A percentile compares a stretch with the other conserved stretches of the same genome.
These are phyloP conservation scores for Monilinia laxa DNA, from an alignment of 2,329 filamentous ascomycete genomes.

Conservation along the genomic window DNA sequence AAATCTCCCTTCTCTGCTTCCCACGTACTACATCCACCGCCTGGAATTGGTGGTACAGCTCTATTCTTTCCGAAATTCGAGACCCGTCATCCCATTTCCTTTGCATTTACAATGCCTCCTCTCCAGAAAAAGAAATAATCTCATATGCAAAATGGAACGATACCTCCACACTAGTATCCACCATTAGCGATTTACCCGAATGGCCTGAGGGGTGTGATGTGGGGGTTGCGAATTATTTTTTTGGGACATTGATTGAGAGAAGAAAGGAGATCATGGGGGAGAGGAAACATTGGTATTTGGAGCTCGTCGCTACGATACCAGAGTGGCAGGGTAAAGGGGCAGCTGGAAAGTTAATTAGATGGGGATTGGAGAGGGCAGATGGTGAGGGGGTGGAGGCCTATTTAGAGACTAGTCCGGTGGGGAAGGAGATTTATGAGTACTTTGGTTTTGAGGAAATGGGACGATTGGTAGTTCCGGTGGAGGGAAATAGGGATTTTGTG, in stretches of 20 bases:
- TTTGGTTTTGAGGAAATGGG: slow-evolving; percentile 49
- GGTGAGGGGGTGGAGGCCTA: slow-evolving; percentile 46
- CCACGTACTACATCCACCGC: slow-evolving; percentile 35
- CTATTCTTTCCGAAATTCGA: slow-evolving; percentile 44
- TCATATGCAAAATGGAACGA: slow-evolving; percentile 52
- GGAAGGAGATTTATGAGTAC: slow-evolving; percentile 49
- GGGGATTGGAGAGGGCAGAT: slow-evolving; percentile 50
- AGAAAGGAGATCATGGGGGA: slow-evolving; percentile 44
- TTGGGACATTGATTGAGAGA: slow-evolving; percentile 42
- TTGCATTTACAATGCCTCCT: slow-evolving; percentile 43
- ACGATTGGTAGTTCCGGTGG: slow-evolving; percentile 44
- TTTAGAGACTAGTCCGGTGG: slow-evolving; percentile 52
- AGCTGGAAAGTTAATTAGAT: slow-evolving; percentile 47
- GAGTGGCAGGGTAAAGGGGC: slow-evolving; percentile 49
- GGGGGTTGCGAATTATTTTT: slow-evolving; percentile 44
- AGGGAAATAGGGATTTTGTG: slow-evolving; percentile 36
- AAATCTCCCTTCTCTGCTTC: slow-evolving; percentile 44
- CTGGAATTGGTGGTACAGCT: slow-evolving; percentile 42
- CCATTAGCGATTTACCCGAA: slow-evolving; percentile 35
- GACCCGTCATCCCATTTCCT: slow-evolving; percentile 45
- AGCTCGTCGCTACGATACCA: slow-evolving; percentile 47
- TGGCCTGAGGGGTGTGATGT: slow-evolving; percentile 46
- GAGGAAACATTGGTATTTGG: slow-evolving; percentile 51
- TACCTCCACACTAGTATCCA: slow-evolving; percentile 32
- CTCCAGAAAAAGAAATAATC: slow-evolving; percentile 39